Evolutionary conservation across 345 rosid species (phyloP).

Genomic region (Arabis hirsuta): DNA sequence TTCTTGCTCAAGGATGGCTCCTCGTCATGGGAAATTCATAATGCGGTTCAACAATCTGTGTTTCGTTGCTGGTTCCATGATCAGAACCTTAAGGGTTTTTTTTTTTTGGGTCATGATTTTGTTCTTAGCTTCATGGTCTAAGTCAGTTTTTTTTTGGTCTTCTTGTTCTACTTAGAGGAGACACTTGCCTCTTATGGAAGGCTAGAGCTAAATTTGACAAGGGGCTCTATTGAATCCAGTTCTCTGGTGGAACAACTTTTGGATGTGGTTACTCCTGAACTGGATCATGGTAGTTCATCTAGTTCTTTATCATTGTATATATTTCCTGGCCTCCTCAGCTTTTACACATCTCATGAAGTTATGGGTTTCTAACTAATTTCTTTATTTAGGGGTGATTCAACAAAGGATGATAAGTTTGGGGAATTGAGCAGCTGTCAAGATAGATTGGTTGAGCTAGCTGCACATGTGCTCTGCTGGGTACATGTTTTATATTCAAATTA

Average conservation of each 20-base stretch:
- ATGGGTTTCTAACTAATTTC: conserved; percentile 32
- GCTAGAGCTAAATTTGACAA: conserved; percentile 69
- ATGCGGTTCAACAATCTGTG: conserved; percentile 61
- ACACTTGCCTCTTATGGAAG: conserved; percentile 71
- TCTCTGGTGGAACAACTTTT: conserved; percentile 74
- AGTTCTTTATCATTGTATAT: conserved; percentile 58
- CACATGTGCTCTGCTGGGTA: conserved; percentile 78
- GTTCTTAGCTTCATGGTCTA: conserved; percentile 19
- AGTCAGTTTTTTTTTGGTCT: conserved; percentile 9
- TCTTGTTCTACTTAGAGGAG: conserved; percentile 65
- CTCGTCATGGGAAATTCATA: conserved; percentile 67
- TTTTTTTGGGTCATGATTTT: background rate
- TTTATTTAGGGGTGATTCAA: conserved; percentile 65
- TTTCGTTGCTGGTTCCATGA: conserved; percentile 77
- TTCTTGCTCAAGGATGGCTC: conserved; percentile 77
- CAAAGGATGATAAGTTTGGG: conserved; percentile 78
- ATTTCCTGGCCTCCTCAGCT: conserved; percentile 32
- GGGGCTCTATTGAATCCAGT: conserved; percentile 59
- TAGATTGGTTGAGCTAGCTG: conserved; percentile 80
- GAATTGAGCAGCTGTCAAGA: conserved; percentile 60
- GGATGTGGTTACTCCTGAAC: conserved; percentile 78
- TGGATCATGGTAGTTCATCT: conserved; percentile 72
- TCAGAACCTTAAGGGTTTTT: conserved; percentile 65
- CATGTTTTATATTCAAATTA: conserved; percentile 19
- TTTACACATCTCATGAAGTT: conserved; percentile 16